Percentiles rank a stretch among this genome's conserved stretches.
phyloP scores from a whole-genome alignment of 345 rosid species.

The Cardiospermum halicacabum region DNA sequence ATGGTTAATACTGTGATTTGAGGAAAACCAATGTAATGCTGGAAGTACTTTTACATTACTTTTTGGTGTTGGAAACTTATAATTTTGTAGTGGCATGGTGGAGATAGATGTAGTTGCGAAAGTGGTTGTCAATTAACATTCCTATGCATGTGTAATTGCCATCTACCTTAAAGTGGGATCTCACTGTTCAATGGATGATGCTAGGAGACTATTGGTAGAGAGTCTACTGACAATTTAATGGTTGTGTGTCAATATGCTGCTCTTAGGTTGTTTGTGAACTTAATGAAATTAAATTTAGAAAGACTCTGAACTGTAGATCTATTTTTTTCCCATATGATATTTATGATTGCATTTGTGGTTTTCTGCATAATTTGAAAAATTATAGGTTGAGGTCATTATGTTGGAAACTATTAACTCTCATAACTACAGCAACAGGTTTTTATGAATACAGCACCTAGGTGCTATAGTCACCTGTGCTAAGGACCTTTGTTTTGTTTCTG shows the following conservation, averaged over 20 bases:
- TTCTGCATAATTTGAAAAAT: neutral
- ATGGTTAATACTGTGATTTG: neutral
- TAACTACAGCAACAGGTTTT: neutral
- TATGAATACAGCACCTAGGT: neutral
- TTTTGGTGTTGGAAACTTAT: constrained; percentile 1
- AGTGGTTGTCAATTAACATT: neutral
- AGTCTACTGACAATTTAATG: neutral
- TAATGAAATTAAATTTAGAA: neutral
- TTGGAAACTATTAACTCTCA: neutral
- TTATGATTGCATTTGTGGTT: neutral
- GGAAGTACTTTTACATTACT: neutral
- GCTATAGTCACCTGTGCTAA: neutral
- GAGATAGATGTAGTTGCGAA: neutral
- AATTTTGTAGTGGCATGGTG: neutral
- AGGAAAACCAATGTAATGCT: neutral
- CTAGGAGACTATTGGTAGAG: neutral
- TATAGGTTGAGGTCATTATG: neutral
- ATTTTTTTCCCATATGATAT: neutral
- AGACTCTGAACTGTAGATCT: neutral
- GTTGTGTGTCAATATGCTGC: neutral
- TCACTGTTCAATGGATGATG: neutral
- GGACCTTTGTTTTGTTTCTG: neutral
- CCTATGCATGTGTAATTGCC: neutral
- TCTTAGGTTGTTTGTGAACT: neutral
- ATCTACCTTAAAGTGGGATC: neutral